Base-by-base conservation (phyloP, 2,329 filamentous ascomycete species). In the Cladosporium austrohemisphaericum region DNA sequence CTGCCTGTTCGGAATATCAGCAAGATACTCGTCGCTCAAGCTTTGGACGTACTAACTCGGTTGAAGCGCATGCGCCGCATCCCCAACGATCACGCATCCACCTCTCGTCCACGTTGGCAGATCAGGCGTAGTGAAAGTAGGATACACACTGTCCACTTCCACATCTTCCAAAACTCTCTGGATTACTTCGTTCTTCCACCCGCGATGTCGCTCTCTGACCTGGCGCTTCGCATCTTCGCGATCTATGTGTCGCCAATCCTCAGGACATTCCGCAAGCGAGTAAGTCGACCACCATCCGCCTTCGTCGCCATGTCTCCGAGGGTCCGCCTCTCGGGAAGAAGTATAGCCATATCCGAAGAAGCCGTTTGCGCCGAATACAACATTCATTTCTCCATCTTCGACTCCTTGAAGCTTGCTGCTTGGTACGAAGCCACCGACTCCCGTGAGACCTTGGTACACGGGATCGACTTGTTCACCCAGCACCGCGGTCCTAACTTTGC, bases 61-160 rank as follows among this genome's bases (percentile, higher is more conserved):
- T 4, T 75, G 72, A 50, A 81, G 66, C 0, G 77, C 76, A 60
- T 81, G 78, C 1, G 77, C 78, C 1, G 78, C 77, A 60, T 81
- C 79, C 3, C 79, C 79, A 3, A 81, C 63, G 2, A 82, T 62
- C 4, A 81, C 67, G 7, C 78, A 70, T 0, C 75, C 69, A 14
- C 71, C 61, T 6, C 65, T 58, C 13, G 70, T 64, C 76, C 76
- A 79, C 11, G 66, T 68, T 1, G 74, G 72, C 3, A 80, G 64
- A 6, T 65, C 60, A 0, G 75, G 73, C 1, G 70, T 71, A 0
- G 73, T 73, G 68, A 71, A 78, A 0, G 70, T 72, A 3, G 76
- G 76, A 46, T 72, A 77, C 41, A 78, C 66, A 25, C 63, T 69
- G 35, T 72, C 61, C 5, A 74, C 62, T 1, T 67, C 55, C 1